phyloP scores from a whole-genome alignment of 2,329 filamentous ascomycete species.

The Alternaria longipes region DNA sequence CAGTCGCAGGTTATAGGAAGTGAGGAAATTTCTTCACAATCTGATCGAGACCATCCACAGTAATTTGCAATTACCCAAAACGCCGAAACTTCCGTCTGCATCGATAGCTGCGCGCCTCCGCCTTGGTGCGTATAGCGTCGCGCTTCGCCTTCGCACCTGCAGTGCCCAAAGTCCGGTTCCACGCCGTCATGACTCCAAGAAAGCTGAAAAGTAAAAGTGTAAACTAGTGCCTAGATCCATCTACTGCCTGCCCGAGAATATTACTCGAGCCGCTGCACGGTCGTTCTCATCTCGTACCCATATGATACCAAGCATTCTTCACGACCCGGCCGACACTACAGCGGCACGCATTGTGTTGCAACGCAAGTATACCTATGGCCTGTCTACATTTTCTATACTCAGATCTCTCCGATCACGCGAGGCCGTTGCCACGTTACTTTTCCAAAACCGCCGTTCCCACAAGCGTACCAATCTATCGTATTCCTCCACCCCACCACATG shows the following conservation, averaged over 20 bases:
- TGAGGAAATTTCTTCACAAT: background rate
- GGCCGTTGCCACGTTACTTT: background rate
- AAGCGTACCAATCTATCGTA: constrained; percentile 2
- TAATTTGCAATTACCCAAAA: background rate
- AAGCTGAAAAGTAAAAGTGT: constrained; percentile 3
- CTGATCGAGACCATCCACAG: background rate
- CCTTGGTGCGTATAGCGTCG: background rate
- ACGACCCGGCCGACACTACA: background rate
- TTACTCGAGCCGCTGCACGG: constrained; percentile 2
- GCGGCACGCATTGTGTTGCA: background rate
- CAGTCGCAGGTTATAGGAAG: background rate
- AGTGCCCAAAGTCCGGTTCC: background rate
- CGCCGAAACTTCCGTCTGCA: background rate
- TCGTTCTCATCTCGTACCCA: background rate
- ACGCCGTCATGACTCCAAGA: background rate
- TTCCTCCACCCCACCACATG: background rate
- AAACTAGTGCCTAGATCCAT: constrained; percentile 1
- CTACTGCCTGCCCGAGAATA: background rate
- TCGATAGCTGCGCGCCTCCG: background rate
- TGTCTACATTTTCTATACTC: background rate
- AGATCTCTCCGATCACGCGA: background rate
- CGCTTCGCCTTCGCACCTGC: background rate
- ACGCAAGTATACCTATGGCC: background rate
- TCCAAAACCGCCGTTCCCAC: background rate
- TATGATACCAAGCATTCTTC: background rate